phyloP scores from a whole-genome alignment of 2,329 filamentous ascomycete species.

The Trichoderma pleuroti region DNA sequence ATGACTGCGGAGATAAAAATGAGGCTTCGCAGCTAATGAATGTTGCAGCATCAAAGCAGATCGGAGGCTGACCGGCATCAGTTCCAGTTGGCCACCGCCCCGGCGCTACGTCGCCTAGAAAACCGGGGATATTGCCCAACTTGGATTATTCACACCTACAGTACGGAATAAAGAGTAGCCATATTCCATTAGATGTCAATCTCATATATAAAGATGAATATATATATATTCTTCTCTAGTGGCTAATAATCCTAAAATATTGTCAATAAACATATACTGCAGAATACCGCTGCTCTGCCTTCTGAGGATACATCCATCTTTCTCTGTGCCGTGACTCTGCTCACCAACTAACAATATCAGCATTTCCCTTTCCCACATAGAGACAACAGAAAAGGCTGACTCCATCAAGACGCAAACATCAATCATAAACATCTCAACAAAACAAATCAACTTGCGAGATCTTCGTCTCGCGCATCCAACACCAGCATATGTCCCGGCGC shows the following conservation, averaged over 20 bases:
- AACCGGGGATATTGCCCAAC: not conserved
- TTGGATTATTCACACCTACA: not conserved
- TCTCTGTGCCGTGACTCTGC: not conserved
- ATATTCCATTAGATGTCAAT: no score
- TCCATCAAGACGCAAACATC: not conserved
- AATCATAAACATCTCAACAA: not conserved
- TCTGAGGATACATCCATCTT: not conserved
- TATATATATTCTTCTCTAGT: not conserved
- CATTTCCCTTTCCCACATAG: not conserved
- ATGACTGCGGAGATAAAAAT: not conserved
- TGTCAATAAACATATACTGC: not conserved
- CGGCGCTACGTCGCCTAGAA: not conserved
- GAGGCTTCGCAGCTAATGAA: not conserved
- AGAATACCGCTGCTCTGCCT: not conserved
- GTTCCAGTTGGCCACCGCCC: not conserved
- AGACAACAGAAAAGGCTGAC: not conserved
- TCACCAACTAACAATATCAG: not conserved
- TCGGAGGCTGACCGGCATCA: not conserved
- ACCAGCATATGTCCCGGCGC: slow-evolving; percentile 61
- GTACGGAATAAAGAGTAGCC: no score
- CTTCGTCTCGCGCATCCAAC: slow-evolving; percentile 47
- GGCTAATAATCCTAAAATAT: not conserved
- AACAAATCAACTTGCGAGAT: slow-evolving; percentile 25
- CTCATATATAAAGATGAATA: not conserved
- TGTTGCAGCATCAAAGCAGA: not conserved